Base-by-base conservation (phyloP, 192 early-diverging fungal genomes). In the Coemansia sp. region DNA sequence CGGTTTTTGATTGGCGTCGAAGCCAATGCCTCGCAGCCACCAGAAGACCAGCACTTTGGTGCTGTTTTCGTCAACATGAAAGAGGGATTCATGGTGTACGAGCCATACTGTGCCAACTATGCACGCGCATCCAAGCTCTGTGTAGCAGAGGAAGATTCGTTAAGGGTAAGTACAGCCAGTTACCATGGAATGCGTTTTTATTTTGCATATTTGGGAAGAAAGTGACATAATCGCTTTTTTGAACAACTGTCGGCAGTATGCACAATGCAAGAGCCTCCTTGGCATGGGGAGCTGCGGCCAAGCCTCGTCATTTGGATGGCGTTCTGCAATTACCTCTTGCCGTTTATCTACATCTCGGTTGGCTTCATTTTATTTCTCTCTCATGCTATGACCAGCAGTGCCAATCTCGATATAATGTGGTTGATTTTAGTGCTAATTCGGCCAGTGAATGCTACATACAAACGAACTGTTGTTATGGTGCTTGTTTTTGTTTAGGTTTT, bases 101-200 rank as follows among this genome's bases (percentile, higher is more conserved):
- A 95, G 66, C 89, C 94, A 12, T 96, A 95, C 78, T 97, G 95
- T 64, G 90, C 93, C 53, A 98, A 98, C 85, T 97, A 92, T 77
- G 72, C 88, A 39, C 85, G 83, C 40, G 93, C 92, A 2, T 80
- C 89, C 54, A 91, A 94, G 62, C 74, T 93, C 8, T 89, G 88
- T 56, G 67, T 87, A 0, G 84, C 87, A 45, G 88, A 93, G 70
- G 77, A 79, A n/a, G 79, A 85, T 39, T 84, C 86, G 52, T 78
- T 94, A 44, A 81, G 85, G 74, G 86, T 86, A 85, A 53, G 72
- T 61, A 59, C 38, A 59, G 39, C 39, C n/a, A 54, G 26, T 26
- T 26, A 26, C 23, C 23, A 10, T 13, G 19, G 21, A 26, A 26
- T 26, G 26, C 26, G 3, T 26, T 26, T 26, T 26, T 26, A 26